Conservation (phyloP, 2,329 filamentous ascomycete genomes). For the Neonectria faginata region DNA sequence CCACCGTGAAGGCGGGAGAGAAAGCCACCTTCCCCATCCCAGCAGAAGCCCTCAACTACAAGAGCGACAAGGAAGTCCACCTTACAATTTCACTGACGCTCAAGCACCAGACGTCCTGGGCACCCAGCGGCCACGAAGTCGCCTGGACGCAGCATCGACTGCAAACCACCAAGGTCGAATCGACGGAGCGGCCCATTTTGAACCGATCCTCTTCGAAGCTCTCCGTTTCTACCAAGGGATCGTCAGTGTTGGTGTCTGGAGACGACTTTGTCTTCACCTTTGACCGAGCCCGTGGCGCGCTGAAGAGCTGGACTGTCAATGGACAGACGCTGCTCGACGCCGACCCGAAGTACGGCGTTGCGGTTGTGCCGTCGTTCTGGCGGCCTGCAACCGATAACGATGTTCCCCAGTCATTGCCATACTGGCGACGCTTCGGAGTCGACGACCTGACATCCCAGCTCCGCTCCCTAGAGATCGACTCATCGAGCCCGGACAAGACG, state of each 20-base stretch:
- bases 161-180: constrained; percentile 4
- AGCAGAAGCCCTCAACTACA: constrained; percentile 41
- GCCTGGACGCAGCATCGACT: constrained; percentile 65
- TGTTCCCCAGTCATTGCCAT: constrained; percentile 61
- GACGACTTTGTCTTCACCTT: constrained; percentile 56
- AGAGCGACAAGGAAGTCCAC: constrained; percentile 55
- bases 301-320: constrained; percentile 56
- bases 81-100: constrained; percentile 60
- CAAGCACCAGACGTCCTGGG: constrained; percentile 61
- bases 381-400: constrained; percentile 76
- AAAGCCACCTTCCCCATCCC: constrained; percentile 51
- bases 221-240: constrained; percentile 30
- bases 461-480: constrained; percentile 53
- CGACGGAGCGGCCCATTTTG: neutral
- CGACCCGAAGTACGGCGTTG: constrained; percentile 51
- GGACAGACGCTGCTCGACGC: constrained; percentile 51
- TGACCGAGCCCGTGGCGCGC: constrained; percentile 57
- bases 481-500: constrained; percentile 57
- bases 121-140: constrained; percentile 63
- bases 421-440: constrained; percentile 68
- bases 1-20: constrained; percentile 54
- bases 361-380: constrained; percentile 66
- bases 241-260: constrained; percentile 30
- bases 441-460: constrained; percentile 60
- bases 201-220: constrained; percentile 40